Base-by-base conservation (phyloP, 2,329 filamentous ascomycete genomes). In the Plectosphaerella plurivora region DNA sequence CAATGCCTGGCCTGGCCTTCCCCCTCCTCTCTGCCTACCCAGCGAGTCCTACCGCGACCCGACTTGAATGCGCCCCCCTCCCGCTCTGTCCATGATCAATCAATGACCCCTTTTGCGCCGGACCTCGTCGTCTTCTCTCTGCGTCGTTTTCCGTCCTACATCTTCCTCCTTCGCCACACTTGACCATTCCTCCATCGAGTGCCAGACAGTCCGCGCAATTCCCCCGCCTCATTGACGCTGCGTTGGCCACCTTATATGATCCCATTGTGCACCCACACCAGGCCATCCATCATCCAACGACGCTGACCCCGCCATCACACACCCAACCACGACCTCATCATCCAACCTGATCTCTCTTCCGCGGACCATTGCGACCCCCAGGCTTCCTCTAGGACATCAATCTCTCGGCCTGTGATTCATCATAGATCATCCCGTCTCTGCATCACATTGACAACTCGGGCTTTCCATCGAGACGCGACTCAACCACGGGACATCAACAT, bases 31-130 rank as follows among this genome's bases (percentile, higher is more conserved):
- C 25, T 28, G 25, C 25, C 25, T 10, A 5, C 25, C 25, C 5
- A 28, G 25, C 25, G 25, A 16, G 39, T 41, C 37, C 37, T 41
- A 41, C 37, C 37, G 6, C 37, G 15, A 6, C 7, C 16, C 8
- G n/a, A n/a, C n/a, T n/a, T 28, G 25, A 28, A 28, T 28, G 16
- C 39, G 15, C 47, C 49, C 44, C 36, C 41, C 46, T 53, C 49
- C 39, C 37, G 45, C 39, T 35, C 36, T 20, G 35, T 39, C 25
- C 50, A 57, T 56, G 52, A 51, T 55, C 39, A 42, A 42, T 42
- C 39, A 42, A 18, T 42, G 39, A 42, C 53, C 54, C 47, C 54
- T n/a, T 56, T 54, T 52, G 53, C 54, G 45, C 53, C 52, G 39
- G 42, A 36, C 47, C 28, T 56, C 52, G 50, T 45, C 39, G 45